Conservation (phyloP, 495 filamentous ascomycete species). For the Xylaria palmicola region DNA sequence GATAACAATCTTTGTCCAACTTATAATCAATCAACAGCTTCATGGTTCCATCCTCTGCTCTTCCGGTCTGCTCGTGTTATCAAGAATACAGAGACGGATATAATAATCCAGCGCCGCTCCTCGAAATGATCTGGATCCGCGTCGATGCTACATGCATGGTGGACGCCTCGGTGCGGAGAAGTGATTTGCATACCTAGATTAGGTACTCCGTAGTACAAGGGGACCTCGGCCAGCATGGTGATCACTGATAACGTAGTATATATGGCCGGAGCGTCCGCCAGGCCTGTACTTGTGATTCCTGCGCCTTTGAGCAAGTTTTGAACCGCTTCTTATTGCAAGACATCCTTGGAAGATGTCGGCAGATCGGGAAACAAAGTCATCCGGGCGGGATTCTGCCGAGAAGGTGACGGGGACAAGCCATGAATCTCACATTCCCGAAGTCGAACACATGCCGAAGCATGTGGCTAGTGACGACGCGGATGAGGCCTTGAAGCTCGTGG, state of each 20-base stretch:
- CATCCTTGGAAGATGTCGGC: not conserved
- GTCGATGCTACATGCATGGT: too few species aligned
- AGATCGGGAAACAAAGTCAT: not conserved
- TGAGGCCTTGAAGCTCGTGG: conserved; percentile 31
- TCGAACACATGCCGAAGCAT: conserved; percentile 18
- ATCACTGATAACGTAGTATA: conserved; percentile 5
- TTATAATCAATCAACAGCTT: too few species aligned
- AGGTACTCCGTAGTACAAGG: not conserved
- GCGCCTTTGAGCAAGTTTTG: not conserved
- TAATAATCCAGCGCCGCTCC: too few species aligned
- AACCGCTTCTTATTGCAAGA: not conserved
- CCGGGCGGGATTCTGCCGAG: conserved; percentile 13
- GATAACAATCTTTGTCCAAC: too few species aligned
- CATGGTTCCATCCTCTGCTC: too few species aligned
- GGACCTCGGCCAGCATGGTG: not conserved
- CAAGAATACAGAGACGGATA: too few species aligned
- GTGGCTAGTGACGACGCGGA: conserved; percentile 26
- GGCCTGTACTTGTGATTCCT: not conserved
- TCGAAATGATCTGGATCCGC: too few species aligned
- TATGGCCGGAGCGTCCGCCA: not conserved
- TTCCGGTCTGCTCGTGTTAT: too few species aligned
- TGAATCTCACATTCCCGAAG: conserved; percentile 5
- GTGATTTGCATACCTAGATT: too few species aligned
- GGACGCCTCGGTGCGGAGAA: not conserved
- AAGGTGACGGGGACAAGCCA: conserved; percentile 13